Conservation (phyloP, 257 asterid genomes). For the Penstemon barbatus region DNA sequence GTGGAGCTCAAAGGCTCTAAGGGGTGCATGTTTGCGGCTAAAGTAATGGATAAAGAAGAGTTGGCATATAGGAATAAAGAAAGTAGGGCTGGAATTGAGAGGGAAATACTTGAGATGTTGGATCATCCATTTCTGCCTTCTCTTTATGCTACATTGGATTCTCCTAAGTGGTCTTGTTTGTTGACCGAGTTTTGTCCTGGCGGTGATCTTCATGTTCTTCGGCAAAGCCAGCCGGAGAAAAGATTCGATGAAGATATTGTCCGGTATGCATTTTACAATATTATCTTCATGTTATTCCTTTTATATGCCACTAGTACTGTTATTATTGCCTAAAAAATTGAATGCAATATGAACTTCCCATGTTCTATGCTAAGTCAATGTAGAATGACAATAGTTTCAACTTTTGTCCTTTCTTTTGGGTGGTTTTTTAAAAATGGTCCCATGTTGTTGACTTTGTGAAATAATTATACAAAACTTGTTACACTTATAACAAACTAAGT, state of each 20-base stretch:
- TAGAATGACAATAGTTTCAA: background rate
- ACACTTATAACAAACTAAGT: background rate
- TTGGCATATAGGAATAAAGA: slow-evolving; percentile 64
- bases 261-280: slow-evolving; percentile 46
- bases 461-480: slow-evolving; percentile 1
- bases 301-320: too few species aligned
- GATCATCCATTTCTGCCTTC: slow-evolving; percentile 86
- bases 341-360: background rate
- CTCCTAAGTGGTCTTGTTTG: slow-evolving; percentile 66
- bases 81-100: slow-evolving; percentile 65
- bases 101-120: slow-evolving; percentile 67
- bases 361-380: background rate
- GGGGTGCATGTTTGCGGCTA: slow-evolving; percentile 67
- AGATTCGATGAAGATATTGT: slow-evolving; percentile 60
- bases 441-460: slow-evolving; percentile 20
- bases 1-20: slow-evolving; percentile 56
- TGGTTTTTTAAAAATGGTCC: slow-evolving; percentile 15
- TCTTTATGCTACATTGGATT: slow-evolving; percentile 59
- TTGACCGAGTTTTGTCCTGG: slow-evolving; percentile 81
- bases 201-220: slow-evolving; percentile 78
- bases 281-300: too few species aligned
- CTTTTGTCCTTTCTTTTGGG: slow-evolving; percentile 10
- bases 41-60: slow-evolving; percentile 80
- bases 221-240: slow-evolving; percentile 63
- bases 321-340: background rate